A percentile compares a stretch with the other conserved stretches of the same genome.
phyloP scores from a whole-genome alignment of 2,329 filamentous ascomycete genomes.

The Claviceps cyperi region DNA sequence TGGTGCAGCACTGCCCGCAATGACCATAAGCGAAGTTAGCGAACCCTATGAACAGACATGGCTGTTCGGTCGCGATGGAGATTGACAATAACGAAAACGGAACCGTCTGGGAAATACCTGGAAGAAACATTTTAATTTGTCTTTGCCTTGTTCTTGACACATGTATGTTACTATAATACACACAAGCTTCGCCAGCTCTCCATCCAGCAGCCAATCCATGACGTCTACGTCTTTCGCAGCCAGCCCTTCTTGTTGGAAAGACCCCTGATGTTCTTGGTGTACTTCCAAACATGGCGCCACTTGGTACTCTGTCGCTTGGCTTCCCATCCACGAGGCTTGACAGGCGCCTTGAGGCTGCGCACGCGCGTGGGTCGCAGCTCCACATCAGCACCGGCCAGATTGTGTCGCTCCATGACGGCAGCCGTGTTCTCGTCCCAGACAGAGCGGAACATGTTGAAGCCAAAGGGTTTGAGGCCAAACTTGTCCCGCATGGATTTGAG shows the following conservation, averaged over 20 bases:
- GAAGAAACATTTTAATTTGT: not conserved
- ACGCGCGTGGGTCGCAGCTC: slow-evolving; percentile 75
- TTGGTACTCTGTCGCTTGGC: slow-evolving; percentile 50
- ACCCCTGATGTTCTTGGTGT: slow-evolving; percentile 42
- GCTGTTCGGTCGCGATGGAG: no score
- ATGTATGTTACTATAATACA: slow-evolving; percentile 7
- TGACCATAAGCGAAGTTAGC: no score
- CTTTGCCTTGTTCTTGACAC: not conserved
- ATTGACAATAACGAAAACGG: no score
- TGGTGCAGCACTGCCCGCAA: no score
- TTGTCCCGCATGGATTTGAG: slow-evolving; percentile 61
- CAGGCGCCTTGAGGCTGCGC: slow-evolving; percentile 47
- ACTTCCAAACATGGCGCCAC: slow-evolving; percentile 51
- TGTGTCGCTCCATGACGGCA: slow-evolving; percentile 72
- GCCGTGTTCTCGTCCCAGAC: slow-evolving; percentile 80
- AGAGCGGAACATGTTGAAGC: slow-evolving; percentile 75
- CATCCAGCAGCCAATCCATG: not conserved
- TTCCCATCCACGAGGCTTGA: slow-evolving; percentile 50
- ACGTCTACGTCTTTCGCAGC: slow-evolving; percentile 24
- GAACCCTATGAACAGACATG: no score
- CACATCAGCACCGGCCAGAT: slow-evolving; percentile 60
- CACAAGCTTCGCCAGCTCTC: not conserved
- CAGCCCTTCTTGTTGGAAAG: slow-evolving; percentile 28
- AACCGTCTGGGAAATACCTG: not conserved
- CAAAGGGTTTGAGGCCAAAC: slow-evolving; percentile 56